Evolutionary conservation across 768 basidiomycete species (phyloP), one percentile per base, ranked within the genome.

Genomic region (Piloderma croceum): DNA sequence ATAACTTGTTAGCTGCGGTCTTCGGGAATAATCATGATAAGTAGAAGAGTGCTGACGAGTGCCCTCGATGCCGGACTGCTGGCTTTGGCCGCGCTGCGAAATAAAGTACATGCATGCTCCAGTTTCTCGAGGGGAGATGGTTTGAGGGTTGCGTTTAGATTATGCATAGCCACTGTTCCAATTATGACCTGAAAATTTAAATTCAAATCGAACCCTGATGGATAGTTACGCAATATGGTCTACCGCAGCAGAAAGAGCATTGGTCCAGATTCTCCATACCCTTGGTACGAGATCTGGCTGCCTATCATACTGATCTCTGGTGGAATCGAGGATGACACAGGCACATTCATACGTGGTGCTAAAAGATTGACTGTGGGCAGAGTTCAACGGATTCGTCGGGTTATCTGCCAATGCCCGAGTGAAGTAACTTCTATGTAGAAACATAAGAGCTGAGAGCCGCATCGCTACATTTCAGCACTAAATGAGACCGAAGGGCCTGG

Each of bases 251-350:
- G 72, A 66, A 51, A 80, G 79, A 1, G 71, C 64, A 34, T 70
- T 59, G 2, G 76, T 67, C 80, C 80, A 82, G 41, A 77, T 70
- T 38, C 67, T 64, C 76, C 76, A 81, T 20, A 82, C 58, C 12
- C 79, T 68, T 27, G 69, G 56, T 34, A 69, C 64, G 9, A 81
- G 58, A 6, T 58, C 41, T 0, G 76, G 77, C 19, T 71, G 64
- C 43, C 65, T 63, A 9, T 46, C 39, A 44, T 67, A 76, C 35
- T 73, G 71, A 4, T 51, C 52, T 21, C 60, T 53, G 5, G 70
- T 73, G 22, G 58, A 56, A 24, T 62, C 53, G 12, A 80, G 51
- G 6, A 81, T 66, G 21, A 54, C 53, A 38, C 65, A 74, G 5
- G 77, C 75, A 36, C 71, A 65, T 20, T 69, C 60, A 58, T 79